Evolutionary conservation across 208 protist species (phyloP).

Genomic region (Angomonas deanei): DNA sequence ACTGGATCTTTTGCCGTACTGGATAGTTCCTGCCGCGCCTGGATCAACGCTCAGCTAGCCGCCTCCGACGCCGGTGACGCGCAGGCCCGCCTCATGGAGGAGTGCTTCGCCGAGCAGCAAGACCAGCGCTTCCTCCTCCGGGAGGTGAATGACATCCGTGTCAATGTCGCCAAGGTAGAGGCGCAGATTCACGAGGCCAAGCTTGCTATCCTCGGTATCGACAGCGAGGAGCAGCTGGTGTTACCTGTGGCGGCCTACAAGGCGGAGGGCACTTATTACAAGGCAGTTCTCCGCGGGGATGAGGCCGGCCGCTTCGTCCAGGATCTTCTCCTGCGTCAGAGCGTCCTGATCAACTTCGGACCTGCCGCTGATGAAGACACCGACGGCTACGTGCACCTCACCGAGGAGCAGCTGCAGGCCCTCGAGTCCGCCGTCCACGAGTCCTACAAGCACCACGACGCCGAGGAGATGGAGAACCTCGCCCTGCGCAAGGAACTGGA

Average conservation of each 20-base stretch:
- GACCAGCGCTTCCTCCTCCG: constrained; percentile 63
- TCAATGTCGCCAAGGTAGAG: constrained; percentile 44
- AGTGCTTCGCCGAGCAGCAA: constrained; percentile 66
- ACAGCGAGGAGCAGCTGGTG: constrained; percentile 23
- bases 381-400: constrained; percentile 55
- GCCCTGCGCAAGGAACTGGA: background rate
- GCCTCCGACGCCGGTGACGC: constrained; percentile 48
- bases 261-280: constrained; percentile 49
- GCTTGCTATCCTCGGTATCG: constrained; percentile 35
- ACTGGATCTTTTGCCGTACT: constrained; percentile 15
- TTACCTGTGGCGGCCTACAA: constrained; percentile 36
- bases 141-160: constrained; percentile 74
- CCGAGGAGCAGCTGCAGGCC: constrained; percentile 19
- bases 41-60: constrained; percentile 61
- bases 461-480: constrained; percentile 46
- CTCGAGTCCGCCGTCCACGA: constrained; percentile 32
- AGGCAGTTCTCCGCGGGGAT: constrained; percentile 31
- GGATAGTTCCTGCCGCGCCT: constrained; percentile 32
- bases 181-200: constrained; percentile 60
- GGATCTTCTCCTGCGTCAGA: constrained; percentile 53
- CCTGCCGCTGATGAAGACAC: constrained; percentile 25
- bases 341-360: constrained; percentile 64
- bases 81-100: constrained; percentile 48
- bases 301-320: constrained; percentile 40
- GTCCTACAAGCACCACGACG: constrained; percentile 45